phyloP scores from a whole-genome alignment of 192 early-diverging fungal genomes.

The Linnemannia schmuckeri region DNA sequence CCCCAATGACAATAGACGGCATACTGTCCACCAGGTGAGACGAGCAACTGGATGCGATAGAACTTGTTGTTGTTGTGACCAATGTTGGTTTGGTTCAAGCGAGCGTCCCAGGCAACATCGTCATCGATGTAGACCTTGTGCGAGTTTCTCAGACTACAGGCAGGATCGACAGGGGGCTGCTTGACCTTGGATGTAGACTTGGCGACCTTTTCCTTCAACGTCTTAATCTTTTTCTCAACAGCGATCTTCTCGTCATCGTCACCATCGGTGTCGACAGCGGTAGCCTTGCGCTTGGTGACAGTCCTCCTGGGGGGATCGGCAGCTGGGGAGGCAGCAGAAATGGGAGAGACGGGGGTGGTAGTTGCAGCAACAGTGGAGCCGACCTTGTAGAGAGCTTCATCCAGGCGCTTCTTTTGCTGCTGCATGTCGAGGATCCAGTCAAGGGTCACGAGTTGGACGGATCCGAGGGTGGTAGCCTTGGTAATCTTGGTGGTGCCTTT shows the following conservation, averaged over 20 bases:
- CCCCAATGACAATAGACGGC: conserved; percentile 83
- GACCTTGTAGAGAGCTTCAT: conserved; percentile 28
- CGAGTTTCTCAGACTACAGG: background rate
- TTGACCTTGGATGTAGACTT: conserved; percentile 33
- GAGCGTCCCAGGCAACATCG: conserved; percentile 64
- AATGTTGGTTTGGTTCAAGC: conserved; percentile 81
- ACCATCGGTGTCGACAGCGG: background rate
- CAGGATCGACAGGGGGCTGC: conserved; percentile 44
- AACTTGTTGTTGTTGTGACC: conserved; percentile 81
- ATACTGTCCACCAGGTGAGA: conserved; percentile 52
- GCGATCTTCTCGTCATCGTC: conserved; percentile 18
- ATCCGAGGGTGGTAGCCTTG: conserved; percentile 19
- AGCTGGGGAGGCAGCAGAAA: background rate
- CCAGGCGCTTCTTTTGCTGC: conserved; percentile 21
- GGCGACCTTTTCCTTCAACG: conserved; percentile 32
- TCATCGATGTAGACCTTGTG: conserved; percentile 48
- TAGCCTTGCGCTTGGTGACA: conserved; percentile 35
- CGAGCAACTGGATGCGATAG: conserved; percentile 75
- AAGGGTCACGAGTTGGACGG: conserved; percentile 34
- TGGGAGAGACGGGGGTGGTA: background rate
- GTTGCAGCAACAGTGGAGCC: background rate
- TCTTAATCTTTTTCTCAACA: conserved; percentile 50
- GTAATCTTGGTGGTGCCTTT: conserved; percentile 38
- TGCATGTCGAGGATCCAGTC: conserved; percentile 56
- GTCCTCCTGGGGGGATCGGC: background rate